A percentile compares a stretch with the other conserved stretches of the same genome.
These are phyloP conservation scores for Rusavskia elegans DNA, from an alignment of 495 filamentous ascomycete species.

Conservation along the genomic window DNA sequence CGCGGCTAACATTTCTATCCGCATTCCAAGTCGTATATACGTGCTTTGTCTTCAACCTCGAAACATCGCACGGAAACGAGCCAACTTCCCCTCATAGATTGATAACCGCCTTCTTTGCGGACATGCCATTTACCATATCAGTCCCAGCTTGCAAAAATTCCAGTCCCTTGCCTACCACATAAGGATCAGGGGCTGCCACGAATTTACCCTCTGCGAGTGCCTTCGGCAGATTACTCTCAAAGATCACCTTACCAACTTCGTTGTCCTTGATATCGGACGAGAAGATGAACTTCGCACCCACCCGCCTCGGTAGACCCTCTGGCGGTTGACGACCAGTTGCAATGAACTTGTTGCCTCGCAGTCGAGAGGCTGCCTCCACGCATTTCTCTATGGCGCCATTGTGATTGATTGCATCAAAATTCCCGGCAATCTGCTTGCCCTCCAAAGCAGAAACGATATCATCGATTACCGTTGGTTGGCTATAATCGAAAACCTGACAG, in stretches of 20 bases:
- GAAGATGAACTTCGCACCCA: conserved; percentile 9
- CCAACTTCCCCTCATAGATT: neutral
- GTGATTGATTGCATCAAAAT: neutral
- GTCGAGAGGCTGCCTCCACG: conserved; percentile 8
- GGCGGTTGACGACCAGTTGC: neutral
- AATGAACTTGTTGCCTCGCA: conserved; percentile 9
- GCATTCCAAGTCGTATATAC: too few relatives aligned
- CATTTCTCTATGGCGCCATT: conserved; percentile 1
- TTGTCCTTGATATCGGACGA: conserved; percentile 12
- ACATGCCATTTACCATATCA: conserved; percentile 24
- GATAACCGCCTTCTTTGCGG: conserved; percentile 27
- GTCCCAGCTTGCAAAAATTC: conserved; percentile 26
- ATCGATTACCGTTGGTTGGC: conserved; percentile 17
- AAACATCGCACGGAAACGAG: neutral
- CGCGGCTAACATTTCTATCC: too few relatives aligned
- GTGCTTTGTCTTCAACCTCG: neutral
- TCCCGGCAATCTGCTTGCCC: neutral
- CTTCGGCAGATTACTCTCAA: conserved; percentile 21
- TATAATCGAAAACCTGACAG: conserved; percentile 41
- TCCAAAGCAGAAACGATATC: conserved; percentile 8
- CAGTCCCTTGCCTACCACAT: conserved; percentile 23
- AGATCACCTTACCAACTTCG: conserved; percentile 23
- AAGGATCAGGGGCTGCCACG: conserved; percentile 17
- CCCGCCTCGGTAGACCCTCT: conserved; percentile 1
- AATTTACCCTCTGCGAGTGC: conserved; percentile 19